A percentile compares a stretch with the other conserved stretches of the same genome.
Evolutionary conservation across 805 yeast genomes (phyloP).

Genomic region (Cephaloascus albidus): DNA sequence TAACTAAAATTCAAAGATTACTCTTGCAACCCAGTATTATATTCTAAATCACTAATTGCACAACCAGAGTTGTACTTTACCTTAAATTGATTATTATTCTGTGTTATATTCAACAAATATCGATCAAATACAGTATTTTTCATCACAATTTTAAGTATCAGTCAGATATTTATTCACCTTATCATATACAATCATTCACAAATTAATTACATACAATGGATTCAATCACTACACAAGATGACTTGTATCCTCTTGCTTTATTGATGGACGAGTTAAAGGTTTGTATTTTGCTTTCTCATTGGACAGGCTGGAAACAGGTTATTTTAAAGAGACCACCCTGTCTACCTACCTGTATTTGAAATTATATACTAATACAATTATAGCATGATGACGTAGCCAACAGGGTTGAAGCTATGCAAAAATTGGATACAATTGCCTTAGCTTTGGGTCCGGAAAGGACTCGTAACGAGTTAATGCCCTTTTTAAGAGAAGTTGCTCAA

Average conservation of each 20-base stretch:
- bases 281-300: neutral
- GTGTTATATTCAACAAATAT: too few relatives aligned
- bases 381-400: conserved; percentile 89
- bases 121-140: too few relatives aligned
- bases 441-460: conserved; percentile 95
- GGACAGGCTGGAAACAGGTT: neutral
- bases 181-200: too few relatives aligned
- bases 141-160: too few relatives aligned
- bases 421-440: conserved; percentile 86
- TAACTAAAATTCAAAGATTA: too few relatives aligned
- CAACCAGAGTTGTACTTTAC: too few relatives aligned
- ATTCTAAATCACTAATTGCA: too few relatives aligned
- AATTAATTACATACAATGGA: neutral
- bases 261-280: conserved; percentile 88
- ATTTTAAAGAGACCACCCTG: neutral
- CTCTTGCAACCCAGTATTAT: too few relatives aligned
- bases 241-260: conserved; percentile 87
- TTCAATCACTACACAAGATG: conserved; percentile 26
- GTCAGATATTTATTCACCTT: too few relatives aligned
- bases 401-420: conserved; percentile 90
- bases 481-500: conserved; percentile 78
- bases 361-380: neutral
- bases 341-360: neutral
- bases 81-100: too few relatives aligned
- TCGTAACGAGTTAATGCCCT: conserved; percentile 81